Evolutionary conservation across 2,329 filamentous ascomycete genomes (phyloP).

Genomic region (Sclerotinia borealis): DNA sequence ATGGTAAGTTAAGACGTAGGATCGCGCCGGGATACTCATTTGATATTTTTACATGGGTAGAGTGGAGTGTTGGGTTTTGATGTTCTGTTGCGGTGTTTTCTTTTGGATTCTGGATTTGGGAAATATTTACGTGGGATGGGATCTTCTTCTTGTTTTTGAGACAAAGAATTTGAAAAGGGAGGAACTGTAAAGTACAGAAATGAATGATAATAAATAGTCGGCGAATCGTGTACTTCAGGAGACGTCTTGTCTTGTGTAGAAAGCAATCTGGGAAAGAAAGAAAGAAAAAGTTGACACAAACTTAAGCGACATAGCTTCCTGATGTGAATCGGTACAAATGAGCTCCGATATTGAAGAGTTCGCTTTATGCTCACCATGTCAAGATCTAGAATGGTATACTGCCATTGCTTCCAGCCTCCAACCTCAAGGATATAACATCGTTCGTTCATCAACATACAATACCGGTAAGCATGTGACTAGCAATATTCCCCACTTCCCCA

Average conservation of each 20-base stretch:
- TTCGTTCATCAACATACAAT: neutral
- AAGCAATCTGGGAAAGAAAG: neutral
- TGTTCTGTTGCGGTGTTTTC: neutral
- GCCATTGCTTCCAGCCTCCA: neutral
- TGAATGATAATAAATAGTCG: too few relatives aligned
- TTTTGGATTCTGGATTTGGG: neutral
- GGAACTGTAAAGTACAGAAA: neutral
- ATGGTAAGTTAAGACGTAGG: neutral
- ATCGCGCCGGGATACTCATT: neutral
- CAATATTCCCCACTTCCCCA: neutral
- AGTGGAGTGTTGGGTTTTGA: neutral
- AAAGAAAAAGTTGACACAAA: neutral
- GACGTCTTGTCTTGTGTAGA: neutral
- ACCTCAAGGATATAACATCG: too few relatives aligned
- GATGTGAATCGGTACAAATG: neutral
- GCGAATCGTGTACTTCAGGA: too few relatives aligned
- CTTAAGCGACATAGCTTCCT: neutral
- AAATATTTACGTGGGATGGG: neutral
- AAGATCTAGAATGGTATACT: neutral
- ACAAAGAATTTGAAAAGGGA: neutral
- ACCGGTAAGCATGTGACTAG: neutral
- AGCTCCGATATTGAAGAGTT: too few relatives aligned
- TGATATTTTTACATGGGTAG: neutral
- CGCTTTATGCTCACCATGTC: neutral
- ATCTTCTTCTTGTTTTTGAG: neutral